Conservation (phyloP, 2,329 filamentous ascomycete genomes). For the Hirsutella thompsonii region DNA sequence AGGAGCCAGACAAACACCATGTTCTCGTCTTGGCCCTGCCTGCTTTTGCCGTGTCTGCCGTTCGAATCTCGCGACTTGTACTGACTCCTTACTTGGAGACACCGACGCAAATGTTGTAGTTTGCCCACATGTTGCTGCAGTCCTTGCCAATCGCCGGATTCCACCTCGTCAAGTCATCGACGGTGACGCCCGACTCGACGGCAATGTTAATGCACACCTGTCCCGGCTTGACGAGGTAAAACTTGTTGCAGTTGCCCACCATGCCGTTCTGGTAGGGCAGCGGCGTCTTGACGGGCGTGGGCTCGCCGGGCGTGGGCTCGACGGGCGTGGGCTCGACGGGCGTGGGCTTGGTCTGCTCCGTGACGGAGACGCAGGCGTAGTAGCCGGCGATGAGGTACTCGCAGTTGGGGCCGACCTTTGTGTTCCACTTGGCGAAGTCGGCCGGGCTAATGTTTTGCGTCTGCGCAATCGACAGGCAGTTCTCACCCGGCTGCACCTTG, state of each 20-base stretch:
- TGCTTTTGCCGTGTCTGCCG: too few species aligned
- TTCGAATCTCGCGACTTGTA: too few species aligned
- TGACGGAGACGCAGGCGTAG: background rate
- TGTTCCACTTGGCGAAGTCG: conserved; percentile 17
- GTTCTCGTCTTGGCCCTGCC: too few species aligned
- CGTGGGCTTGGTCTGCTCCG: background rate
- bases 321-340: background rate
- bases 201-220: conserved; percentile 14
- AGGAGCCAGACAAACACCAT: too few species aligned
- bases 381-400: background rate
- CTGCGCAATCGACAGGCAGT: conserved; percentile 9
- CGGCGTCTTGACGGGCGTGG: background rate
- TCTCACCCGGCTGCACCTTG: conserved; percentile 6
- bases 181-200: conserved; percentile 8
- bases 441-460: conserved; percentile 8
- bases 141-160: conserved; percentile 6
- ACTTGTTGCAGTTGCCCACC: conserved; percentile 15
- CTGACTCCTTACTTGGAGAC: background rate
- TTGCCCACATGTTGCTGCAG: conserved; percentile 5
- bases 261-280: conserved; percentile 15
- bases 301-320: background rate
- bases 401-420: conserved; percentile 9
- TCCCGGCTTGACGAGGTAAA: conserved; percentile 10
- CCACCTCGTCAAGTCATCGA: conserved; percentile 12
- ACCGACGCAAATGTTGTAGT: background rate